phyloP scores from a whole-genome alignment of 495 filamentous ascomycete species.

The Tuber melanosporum region DNA sequence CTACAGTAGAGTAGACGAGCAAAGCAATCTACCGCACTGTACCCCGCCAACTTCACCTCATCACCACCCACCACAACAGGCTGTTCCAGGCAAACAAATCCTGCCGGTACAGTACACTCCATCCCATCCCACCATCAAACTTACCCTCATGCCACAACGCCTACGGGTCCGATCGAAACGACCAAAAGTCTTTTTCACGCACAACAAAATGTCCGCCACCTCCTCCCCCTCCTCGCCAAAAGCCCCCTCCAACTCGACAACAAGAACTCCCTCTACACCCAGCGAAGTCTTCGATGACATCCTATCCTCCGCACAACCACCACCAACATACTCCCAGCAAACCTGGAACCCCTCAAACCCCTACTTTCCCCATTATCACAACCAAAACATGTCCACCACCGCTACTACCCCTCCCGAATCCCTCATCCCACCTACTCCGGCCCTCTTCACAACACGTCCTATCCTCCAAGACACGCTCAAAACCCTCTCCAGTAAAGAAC shows the following conservation, averaged over 20 bases:
- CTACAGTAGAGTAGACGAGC: background rate
- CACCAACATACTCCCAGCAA: background rate
- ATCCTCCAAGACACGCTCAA: conserved; percentile 60
- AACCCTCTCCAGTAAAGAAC: conserved; percentile 62
- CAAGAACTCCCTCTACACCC: background rate
- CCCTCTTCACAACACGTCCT: conserved; percentile 58
- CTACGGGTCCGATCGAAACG: background rate
- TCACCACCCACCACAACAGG: background rate
- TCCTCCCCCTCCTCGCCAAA: background rate
- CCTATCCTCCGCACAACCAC: background rate
- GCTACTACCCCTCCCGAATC: conserved; percentile 22
- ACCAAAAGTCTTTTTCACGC: background rate
- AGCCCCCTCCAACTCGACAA: background rate
- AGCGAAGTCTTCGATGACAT: conserved; percentile 9
- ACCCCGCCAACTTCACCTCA: background rate
- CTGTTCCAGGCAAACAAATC: background rate
- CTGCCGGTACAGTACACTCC: background rate
- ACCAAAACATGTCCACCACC: conserved; percentile 31
- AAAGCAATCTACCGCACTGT: background rate
- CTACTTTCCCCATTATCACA: conserved; percentile 13
- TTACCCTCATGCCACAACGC: background rate
- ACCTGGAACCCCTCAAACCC: conserved; percentile 1
- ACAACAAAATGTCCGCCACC: background rate
- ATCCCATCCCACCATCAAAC: background rate
- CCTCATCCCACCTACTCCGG: conserved; percentile 46